phyloP scores from a whole-genome alignment of 345 rosid genomes.

The Eucalyptus melliodora region DNA sequence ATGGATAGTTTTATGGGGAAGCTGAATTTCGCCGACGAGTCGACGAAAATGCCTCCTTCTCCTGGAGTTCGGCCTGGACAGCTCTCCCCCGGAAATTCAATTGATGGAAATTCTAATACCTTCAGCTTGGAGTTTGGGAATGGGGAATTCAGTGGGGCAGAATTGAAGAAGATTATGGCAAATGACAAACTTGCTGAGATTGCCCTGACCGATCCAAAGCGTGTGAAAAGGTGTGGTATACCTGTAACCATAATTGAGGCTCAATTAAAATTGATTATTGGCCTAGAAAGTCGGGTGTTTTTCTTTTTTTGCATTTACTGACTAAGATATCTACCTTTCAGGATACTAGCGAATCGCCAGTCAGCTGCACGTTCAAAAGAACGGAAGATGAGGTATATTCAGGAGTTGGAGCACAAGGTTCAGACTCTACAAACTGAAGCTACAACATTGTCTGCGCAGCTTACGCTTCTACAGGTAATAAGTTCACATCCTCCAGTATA shows the following conservation, averaged over 20 bases:
- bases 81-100: conserved; percentile 53
- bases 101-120: conserved; percentile 43
- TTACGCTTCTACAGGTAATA: conserved; percentile 76
- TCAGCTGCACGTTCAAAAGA: conserved; percentile 98
- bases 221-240: conserved; percentile 48
- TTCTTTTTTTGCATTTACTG: not conserved
- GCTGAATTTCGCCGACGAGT: conserved; percentile 66
- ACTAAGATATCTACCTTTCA: not conserved
- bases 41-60: conserved; percentile 71
- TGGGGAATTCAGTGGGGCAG: conserved; percentile 79
- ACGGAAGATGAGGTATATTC: conserved; percentile 87
- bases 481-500: not conserved
- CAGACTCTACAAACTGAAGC: conserved; percentile 97
- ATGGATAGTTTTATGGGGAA: conserved; percentile 90
- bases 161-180: conserved; percentile 88
- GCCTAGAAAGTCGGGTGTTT: not conserved
- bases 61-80: conserved; percentile 59
- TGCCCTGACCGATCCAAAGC: conserved; percentile 56
- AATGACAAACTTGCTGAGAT: conserved; percentile 94
- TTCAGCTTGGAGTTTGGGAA: conserved; percentile 86
- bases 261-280: not conserved
- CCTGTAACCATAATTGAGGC: not conserved
- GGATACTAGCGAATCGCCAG: conserved; percentile 90
- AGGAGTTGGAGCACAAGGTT: conserved; percentile 92
- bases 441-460: conserved; percentile 91